phyloP scores from a whole-genome alignment of 805 yeast species.

The Barnettozyma pratensis region DNA sequence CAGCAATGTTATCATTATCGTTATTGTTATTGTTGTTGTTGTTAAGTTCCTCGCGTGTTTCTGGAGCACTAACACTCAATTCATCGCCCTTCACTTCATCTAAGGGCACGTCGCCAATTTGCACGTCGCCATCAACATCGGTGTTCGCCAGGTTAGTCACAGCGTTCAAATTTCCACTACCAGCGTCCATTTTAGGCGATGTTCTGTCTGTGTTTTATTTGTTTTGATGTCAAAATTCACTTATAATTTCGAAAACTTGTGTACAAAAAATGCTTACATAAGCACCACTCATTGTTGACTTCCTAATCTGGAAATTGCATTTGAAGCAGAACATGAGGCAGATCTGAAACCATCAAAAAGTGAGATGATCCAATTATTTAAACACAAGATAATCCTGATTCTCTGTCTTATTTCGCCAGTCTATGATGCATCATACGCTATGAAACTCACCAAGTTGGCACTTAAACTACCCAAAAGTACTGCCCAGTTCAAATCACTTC shows the following conservation, averaged over 20 bases:
- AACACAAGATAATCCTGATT: no score
- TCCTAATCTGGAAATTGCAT: slow-evolving; percentile 1
- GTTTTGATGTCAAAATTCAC: neutral
- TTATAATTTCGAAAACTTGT: neutral
- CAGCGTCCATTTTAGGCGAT: neutral
- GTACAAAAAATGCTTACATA: neutral
- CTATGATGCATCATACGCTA: neutral
- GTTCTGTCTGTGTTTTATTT: slow-evolving; percentile 1
- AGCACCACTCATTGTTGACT: neutral
- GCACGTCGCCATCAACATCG: neutral
- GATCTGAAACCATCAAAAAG: neutral
- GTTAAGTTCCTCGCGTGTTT: neutral
- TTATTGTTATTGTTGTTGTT: neutral
- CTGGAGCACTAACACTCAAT: neutral
- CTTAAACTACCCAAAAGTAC: neutral
- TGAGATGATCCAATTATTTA: no score
- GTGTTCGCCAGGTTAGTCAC: neutral
- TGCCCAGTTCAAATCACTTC: neutral
- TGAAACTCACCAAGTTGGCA: slow-evolving; percentile 2
- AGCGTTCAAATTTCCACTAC: neutral
- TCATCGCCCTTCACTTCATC: neutral
- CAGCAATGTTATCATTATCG: neutral
- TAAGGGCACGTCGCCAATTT: neutral
- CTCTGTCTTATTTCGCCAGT: neutral
- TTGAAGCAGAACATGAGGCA: neutral